Conservation (phyloP, 768 basidiomycete species). For the Rhizopogon roseolus region DNA sequence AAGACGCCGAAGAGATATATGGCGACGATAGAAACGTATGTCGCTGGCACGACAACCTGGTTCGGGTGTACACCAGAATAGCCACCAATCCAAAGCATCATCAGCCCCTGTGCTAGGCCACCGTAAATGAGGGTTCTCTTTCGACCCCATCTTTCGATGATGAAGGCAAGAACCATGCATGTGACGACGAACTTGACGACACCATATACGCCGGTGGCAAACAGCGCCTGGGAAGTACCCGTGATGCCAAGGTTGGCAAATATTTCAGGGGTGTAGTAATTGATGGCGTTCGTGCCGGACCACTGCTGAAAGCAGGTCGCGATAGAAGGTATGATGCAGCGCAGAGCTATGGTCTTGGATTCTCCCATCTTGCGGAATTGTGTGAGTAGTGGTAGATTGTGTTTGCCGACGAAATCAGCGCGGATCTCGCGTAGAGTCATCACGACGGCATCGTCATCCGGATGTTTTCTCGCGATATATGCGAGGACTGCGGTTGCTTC, state of each 20-base stretch:
- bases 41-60: constrained; percentile 18
- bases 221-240: constrained; percentile 23
- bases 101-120: constrained; percentile 28
- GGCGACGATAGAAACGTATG: constrained; percentile 31
- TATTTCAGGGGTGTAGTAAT: constrained; percentile 35
- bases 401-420: constrained; percentile 29
- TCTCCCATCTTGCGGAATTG: constrained; percentile 32
- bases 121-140: constrained; percentile 33
- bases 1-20: constrained; percentile 32
- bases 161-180: constrained; percentile 26
- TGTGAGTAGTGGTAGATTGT: constrained; percentile 14
- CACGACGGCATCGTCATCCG: constrained; percentile 23
- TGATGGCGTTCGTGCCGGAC: constrained; percentile 38
- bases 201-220: constrained; percentile 38
- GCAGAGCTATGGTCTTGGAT: constrained; percentile 19
- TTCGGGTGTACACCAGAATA: constrained; percentile 27
- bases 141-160: constrained; percentile 35
- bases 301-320: constrained; percentile 35
- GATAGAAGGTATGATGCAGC: constrained; percentile 28
- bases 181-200: constrained; percentile 33
- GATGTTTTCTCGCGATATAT: constrained; percentile 19
- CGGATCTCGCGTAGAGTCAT: constrained; percentile 30
- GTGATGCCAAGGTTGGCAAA: constrained; percentile 32
- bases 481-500: constrained; percentile 29
- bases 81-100: constrained; percentile 33